These are phyloP conservation scores for Fagopyrum tataricum DNA, from an alignment of 148 eudicot genomes.

Conservation along the genomic window DNA sequence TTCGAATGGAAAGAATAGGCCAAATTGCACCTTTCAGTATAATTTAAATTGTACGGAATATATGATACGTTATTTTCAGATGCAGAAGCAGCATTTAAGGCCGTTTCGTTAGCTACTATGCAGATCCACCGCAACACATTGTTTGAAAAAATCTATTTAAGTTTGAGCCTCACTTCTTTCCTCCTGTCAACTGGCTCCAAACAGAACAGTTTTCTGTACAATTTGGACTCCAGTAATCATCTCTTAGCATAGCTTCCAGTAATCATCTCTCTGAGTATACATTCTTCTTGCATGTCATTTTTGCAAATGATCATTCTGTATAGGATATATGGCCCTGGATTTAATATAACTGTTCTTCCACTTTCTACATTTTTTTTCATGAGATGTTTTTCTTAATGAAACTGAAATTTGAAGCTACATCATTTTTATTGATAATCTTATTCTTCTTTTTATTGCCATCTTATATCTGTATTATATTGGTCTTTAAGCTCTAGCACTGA, in stretches of 20 bases:
- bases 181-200: background rate
- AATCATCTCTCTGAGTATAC: background rate
- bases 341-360: no score
- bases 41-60: background rate
- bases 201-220: background rate
- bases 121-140: background rate
- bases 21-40: background rate
- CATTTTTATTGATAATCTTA: background rate
- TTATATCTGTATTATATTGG: background rate
- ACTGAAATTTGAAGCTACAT: background rate
- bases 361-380: no score
- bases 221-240: background rate
- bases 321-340: no score
- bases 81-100: constrained; percentile 1
- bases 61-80: background rate
- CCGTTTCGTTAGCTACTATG: background rate
- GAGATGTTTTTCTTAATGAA: background rate
- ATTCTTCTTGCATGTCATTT: background rate
- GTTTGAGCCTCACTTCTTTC: background rate
- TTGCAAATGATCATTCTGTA: no score
- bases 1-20: background rate
- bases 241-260: background rate
- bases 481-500: background rate
- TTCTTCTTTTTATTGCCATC: background rate
- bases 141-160: background rate